Evolutionary conservation across 139 green algal species (phyloP), one percentile per base, ranked within the genome.

Genomic region (Deuterostichococcus epilithicus): DNA sequence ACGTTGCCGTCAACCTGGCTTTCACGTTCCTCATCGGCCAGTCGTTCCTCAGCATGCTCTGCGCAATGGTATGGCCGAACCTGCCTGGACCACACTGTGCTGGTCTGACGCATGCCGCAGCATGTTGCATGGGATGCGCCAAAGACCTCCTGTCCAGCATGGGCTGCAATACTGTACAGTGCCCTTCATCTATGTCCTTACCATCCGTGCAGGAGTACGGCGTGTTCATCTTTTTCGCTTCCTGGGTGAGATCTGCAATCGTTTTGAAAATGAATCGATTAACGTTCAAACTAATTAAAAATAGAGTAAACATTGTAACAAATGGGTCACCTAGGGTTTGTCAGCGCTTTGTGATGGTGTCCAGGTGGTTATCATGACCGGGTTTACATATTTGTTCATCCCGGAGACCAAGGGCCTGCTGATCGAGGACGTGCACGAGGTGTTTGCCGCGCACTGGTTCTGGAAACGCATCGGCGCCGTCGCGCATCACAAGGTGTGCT

Each of bases 381-480:
- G 85, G 5, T 88, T 80, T 37, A 79, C 88, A 0, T 70, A 77
- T 45, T 72, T 90, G 35, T 82, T 86, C 33, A 59, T 89, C 36
- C 86, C 87, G 44, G 87, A 92, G 82, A 90, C 86, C 70, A 89
- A 88, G 79, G 77, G 80, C 4, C 80, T 91, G 76, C 82, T 85
- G 23, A 80, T 91, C 36, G 86, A 89, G 80, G 82, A 89, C 70
- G 77, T 84, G 34, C 80, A 80, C 34, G 76, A 80, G 23, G 75
- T 88, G 28, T 78, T 88, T 33, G 75, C 68, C 45, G 66, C 82
- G 34, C 85, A 89, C 71, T 89, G 85, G 82, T 82, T 78, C 63
- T 83, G 78, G 78, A 73, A 39, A 20, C 35, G 68, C 30, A 25
- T 63, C 52, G 52, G 52, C 52, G 13, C 52, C 20, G 13, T n/a